phyloP scores from a whole-genome alignment of 768 basidiomycete genomes.

The Lactarius akahatsu region DNA sequence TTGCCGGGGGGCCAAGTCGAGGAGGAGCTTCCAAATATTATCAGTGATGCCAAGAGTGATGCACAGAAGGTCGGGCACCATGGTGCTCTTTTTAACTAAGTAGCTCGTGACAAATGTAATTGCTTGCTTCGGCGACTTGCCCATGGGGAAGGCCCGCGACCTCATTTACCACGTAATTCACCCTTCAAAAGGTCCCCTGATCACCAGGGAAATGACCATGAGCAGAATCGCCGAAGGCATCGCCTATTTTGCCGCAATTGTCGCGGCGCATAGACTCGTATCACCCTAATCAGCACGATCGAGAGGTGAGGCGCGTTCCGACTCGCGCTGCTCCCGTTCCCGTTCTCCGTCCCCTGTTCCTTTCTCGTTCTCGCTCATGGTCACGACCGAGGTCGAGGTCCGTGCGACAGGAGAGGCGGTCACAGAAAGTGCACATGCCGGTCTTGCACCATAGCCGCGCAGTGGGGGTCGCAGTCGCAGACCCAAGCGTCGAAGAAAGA shows the following conservation, averaged over 20 bases:
- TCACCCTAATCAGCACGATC: slow-evolving; percentile 10
- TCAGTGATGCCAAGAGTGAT: neutral
- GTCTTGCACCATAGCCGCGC: slow-evolving; percentile 38
- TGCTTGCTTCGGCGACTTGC: too few relatives aligned
- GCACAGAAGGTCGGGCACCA: neutral
- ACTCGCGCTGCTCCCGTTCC: slow-evolving; percentile 11
- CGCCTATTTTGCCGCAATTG: slow-evolving; percentile 13
- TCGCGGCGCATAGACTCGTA: slow-evolving; percentile 1
- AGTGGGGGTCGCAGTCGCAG: slow-evolving; percentile 37
- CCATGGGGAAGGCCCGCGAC: too few relatives aligned
- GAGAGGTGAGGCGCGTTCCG: slow-evolving; percentile 10
- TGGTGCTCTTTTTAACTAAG: neutral
- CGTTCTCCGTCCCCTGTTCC: neutral
- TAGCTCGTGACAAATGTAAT: neutral
- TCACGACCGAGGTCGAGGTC: slow-evolving; percentile 25
- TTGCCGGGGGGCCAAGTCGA: neutral
- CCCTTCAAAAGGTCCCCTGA: slow-evolving; percentile 7
- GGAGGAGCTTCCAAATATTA: neutral
- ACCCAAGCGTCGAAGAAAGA: slow-evolving; percentile 39
- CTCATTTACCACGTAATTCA: neutral
- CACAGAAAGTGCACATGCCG: slow-evolving; percentile 44
- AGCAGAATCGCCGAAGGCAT: slow-evolving; percentile 3
- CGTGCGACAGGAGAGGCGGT: slow-evolving; percentile 36
- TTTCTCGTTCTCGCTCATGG: slow-evolving; percentile 9
- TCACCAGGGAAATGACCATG: slow-evolving; percentile 5